phyloP scores from a whole-genome alignment of 192 early-diverging fungal genomes.

The Rhizophagus clarus region DNA sequence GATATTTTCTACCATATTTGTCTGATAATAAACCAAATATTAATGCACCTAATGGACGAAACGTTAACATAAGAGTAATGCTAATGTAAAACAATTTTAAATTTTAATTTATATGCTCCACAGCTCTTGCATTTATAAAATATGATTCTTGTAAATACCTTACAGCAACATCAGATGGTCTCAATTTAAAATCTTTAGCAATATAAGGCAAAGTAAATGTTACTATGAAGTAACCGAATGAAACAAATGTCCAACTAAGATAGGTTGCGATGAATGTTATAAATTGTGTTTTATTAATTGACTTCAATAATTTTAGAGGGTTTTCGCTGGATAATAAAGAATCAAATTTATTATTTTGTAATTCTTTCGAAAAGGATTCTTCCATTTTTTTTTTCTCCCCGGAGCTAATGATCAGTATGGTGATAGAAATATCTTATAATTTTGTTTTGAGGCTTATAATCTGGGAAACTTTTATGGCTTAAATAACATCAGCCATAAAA shows the following conservation, averaged over 20 bases:
- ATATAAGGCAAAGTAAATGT: neutral
- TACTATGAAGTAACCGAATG: neutral
- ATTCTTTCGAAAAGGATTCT: neutral
- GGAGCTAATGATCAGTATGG: no score
- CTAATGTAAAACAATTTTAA: conserved; percentile 33
- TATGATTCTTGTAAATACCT: neutral
- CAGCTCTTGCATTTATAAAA: neutral
- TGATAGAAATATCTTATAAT: no score
- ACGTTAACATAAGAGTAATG: conserved; percentile 69
- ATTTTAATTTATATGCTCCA: neutral
- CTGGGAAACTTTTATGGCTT: no score
- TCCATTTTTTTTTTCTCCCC: neutral
- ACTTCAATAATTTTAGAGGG: neutral
- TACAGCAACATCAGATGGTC: neutral
- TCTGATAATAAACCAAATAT: conserved; percentile 73
- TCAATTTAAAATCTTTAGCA: neutral
- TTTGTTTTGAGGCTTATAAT: no score
- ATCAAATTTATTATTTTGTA: neutral
- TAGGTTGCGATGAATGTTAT: neutral
- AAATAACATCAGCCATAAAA: no score
- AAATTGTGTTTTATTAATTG: neutral
- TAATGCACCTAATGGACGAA: conserved; percentile 72
- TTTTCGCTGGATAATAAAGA: neutral
- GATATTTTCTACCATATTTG: conserved; percentile 65
- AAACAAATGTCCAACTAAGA: neutral